Percentiles rank a stretch among this genome's conserved stretches.
These are phyloP conservation scores for Myochromella boudieri DNA, from an alignment of 768 basidiomycete genomes.

Conservation along the genomic window DNA sequence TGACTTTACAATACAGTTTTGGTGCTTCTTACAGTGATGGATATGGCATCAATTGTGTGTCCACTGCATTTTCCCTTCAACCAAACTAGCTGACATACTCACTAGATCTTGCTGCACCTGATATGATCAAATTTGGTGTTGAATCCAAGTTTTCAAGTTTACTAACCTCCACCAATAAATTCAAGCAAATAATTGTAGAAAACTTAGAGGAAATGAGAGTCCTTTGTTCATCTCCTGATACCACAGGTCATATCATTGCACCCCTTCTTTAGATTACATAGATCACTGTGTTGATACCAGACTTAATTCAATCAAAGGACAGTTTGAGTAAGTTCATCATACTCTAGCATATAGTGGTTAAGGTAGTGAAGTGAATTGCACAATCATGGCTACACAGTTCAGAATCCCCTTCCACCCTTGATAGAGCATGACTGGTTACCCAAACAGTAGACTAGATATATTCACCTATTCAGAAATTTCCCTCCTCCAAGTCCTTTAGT, in stretches of 20 bases:
- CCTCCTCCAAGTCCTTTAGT: constrained; percentile 36
- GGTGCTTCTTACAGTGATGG: constrained; percentile 82
- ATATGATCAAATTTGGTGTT: constrained; percentile 87
- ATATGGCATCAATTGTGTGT: constrained; percentile 92
- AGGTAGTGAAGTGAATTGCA: not conserved
- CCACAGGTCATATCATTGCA: constrained; percentile 15
- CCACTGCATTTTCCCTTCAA: not conserved
- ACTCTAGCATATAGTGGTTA: constrained; percentile 12
- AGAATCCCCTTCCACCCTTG: constrained; percentile 10
- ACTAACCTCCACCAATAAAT: constrained; percentile 66
- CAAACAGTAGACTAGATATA: not conserved
- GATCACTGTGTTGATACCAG: not conserved
- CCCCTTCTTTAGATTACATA: constrained; percentile 30
- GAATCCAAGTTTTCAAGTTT: constrained; percentile 80
- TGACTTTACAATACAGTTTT: constrained; percentile 48
- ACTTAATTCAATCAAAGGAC: too few relatives aligned
- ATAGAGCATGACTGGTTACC: constrained; percentile 12
- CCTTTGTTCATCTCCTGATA: constrained; percentile 40
- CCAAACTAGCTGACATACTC: not conserved
- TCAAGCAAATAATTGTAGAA: constrained; percentile 60
- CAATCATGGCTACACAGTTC: not conserved
- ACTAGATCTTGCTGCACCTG: constrained; percentile 77
- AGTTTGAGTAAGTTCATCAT: constrained; percentile 6
- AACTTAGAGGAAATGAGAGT: constrained; percentile 70
- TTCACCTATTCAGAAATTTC: constrained; percentile 25